A percentile compares a stretch with the other conserved stretches of the same genome.
phyloP scores from a whole-genome alignment of 2,329 filamentous ascomycete species.

The Lomentospora prolificans region DNA sequence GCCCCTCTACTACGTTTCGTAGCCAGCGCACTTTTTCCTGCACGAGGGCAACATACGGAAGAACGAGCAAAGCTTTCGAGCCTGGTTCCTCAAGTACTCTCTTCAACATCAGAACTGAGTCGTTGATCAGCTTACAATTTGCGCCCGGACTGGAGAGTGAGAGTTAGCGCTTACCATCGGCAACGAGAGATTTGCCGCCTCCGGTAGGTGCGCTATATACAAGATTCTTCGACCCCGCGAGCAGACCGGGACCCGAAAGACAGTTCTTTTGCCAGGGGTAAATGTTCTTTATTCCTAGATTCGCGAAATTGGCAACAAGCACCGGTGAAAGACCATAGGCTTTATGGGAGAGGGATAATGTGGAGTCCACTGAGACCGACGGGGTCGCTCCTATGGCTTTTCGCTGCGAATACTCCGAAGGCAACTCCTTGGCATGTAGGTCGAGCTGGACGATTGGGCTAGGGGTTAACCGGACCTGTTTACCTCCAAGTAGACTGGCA shows the following conservation, averaged over 20 bases:
- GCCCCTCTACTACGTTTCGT: constrained; percentile 52
- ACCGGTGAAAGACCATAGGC: constrained; percentile 51
- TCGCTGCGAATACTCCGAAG: constrained; percentile 49
- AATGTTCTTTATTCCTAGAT: constrained; percentile 60
- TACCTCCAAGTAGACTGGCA: not conserved
- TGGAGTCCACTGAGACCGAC: constrained; percentile 37
- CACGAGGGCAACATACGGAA: constrained; percentile 71
- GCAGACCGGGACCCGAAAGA: constrained; percentile 54
- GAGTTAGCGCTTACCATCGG: constrained; percentile 35
- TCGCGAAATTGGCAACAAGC: constrained; percentile 54
- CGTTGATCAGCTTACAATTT: not conserved
- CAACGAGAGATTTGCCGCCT: constrained; percentile 68
- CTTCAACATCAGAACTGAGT: constrained; percentile 60
- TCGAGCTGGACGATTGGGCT: constrained; percentile 34
- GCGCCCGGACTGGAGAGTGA: not conserved
- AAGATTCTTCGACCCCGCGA: constrained; percentile 56
- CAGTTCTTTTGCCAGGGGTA: constrained; percentile 76
- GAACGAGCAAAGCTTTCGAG: constrained; percentile 60
- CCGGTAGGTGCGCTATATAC: constrained; percentile 75
- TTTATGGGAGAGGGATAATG: constrained; percentile 52
- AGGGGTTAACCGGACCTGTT: constrained; percentile 22
- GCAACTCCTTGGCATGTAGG: constrained; percentile 12
- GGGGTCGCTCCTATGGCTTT: constrained; percentile 42
- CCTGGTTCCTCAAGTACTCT: constrained; percentile 52
- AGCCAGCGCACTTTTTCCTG: constrained; percentile 73